Conservation (phyloP, 345 rosid genomes). For the Boechera retrofracta region DNA sequence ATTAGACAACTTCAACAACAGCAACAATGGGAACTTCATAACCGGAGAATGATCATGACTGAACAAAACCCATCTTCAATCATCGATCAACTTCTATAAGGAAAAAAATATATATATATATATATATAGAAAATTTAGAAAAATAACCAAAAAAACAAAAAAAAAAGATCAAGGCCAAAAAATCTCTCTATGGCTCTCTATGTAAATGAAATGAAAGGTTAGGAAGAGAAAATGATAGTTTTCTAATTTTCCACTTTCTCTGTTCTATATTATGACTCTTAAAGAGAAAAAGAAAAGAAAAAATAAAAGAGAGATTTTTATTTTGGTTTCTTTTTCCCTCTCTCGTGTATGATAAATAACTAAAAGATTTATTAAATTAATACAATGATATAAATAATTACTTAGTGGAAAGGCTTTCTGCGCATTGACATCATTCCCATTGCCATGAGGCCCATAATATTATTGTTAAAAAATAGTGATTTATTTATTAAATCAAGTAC, state of each 20-base stretch:
- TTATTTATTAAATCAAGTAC: neutral
- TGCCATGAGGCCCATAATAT: neutral
- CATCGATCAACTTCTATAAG: constrained; percentile 46
- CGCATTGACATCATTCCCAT: constrained; percentile 23
- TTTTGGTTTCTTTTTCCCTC: neutral
- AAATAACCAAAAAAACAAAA: neutral
- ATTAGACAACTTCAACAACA: constrained; percentile 63
- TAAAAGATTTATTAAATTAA: constrained; percentile 24
- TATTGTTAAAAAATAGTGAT: neutral
- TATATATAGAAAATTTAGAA: neutral
- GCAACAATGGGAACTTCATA: constrained; percentile 58
- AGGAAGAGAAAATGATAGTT: constrained; percentile 36
- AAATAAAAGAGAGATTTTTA: neutral
- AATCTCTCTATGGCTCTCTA: constrained; percentile 23
- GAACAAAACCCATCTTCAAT: constrained; percentile 57
- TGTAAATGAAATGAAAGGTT: constrained; percentile 36
- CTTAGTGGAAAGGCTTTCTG: constrained; percentile 26
- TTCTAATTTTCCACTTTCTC: constrained; percentile 32
- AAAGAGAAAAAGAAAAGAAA: neutral
- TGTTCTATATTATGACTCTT: constrained; percentile 1
- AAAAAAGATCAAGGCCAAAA: constrained; percentile 4
- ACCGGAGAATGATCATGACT: constrained; percentile 42
- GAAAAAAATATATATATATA: neutral
- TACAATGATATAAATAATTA: constrained; percentile 1
- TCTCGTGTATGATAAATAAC: constrained; percentile 28